These are phyloP conservation scores for Ziziphus jujuba DNA, from an alignment of 306 rosid genomes.

Conservation along the genomic window DNA sequence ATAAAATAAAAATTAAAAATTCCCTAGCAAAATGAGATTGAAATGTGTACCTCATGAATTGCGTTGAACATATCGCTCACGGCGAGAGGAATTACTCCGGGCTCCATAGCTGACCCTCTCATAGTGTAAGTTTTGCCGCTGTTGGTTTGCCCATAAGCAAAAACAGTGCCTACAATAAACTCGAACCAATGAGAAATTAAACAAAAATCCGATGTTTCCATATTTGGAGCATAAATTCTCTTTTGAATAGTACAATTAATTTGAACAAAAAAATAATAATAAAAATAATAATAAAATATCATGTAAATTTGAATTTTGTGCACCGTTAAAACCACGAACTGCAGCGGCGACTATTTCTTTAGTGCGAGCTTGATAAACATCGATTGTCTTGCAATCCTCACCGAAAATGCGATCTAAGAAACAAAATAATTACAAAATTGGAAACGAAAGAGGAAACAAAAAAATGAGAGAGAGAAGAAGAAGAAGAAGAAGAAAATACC, in stretches of 20 bases:
- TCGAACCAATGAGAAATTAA: neutral
- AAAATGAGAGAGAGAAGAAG: neutral
- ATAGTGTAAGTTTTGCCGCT: conserved; percentile 94
- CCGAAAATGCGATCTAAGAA: conserved; percentile 61
- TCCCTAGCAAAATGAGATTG: neutral
- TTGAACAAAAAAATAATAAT: neutral
- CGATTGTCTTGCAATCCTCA: conserved; percentile 50
- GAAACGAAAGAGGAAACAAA: neutral
- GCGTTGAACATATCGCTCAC: conserved; percentile 62
- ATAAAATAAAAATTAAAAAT: neutral
- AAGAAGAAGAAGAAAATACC: conserved; percentile 44
- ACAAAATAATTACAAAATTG: neutral
- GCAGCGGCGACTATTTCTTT: conserved; percentile 77
- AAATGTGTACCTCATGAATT: conserved; percentile 58
- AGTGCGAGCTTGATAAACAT: conserved; percentile 76
- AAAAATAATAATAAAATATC: neutral
- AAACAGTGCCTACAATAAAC: conserved; percentile 69
- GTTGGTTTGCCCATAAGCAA: conserved; percentile 95
- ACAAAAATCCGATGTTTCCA: neutral
- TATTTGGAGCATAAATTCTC: neutral
- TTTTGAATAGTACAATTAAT: neutral
- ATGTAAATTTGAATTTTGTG: neutral
- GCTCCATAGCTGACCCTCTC: conserved; percentile 74
- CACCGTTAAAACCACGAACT: conserved; percentile 88
- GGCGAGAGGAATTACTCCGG: conserved; percentile 89